These are phyloP conservation scores for Penstemon davidsonii DNA, from an alignment of 257 asterid species.

Conservation along the genomic window DNA sequence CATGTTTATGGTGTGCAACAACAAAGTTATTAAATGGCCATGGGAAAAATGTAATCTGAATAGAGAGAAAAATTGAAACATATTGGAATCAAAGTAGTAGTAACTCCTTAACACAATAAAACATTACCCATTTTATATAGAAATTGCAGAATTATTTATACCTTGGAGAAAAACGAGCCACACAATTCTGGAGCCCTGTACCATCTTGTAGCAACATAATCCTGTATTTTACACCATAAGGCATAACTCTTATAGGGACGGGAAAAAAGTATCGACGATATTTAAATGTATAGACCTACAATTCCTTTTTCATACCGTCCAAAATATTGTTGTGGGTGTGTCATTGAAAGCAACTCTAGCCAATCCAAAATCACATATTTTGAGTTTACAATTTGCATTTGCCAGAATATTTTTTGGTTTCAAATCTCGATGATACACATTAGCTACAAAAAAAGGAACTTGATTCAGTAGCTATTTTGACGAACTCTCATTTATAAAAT, in stretches of 20 bases:
- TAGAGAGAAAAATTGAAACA: not conserved
- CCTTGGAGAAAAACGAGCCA: conserved; percentile 89
- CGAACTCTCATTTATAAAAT: conserved; percentile 21
- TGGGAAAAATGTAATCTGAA: not conserved
- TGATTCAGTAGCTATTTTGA: conserved; percentile 21
- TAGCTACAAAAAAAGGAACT: conserved; percentile 57
- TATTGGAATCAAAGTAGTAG: not conserved
- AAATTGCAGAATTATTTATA: conserved; percentile 8
- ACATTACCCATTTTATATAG: no score
- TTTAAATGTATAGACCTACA: conserved; percentile 2
- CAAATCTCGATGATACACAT: conserved; percentile 83
- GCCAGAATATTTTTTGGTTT: conserved; percentile 86
- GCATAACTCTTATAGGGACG: conserved; percentile 5
- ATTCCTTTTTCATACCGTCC: conserved; percentile 63
- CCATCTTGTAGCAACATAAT: conserved; percentile 93
- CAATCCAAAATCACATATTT: conserved; percentile 89
- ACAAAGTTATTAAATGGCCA: not conserved
- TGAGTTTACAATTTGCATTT: conserved; percentile 88
- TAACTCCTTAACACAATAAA: no score
- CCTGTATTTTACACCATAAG: conserved; percentile 44
- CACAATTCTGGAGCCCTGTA: conserved; percentile 91
- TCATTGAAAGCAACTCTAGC: conserved; percentile 89
- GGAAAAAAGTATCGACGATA: not conserved
- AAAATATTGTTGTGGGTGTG: conserved; percentile 79
- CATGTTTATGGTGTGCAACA: not conserved